Evolutionary conservation across 2,329 filamentous ascomycete genomes (phyloP), one percentile per base, ranked within the genome.

Genomic region (Diaporthe sp.): DNA sequence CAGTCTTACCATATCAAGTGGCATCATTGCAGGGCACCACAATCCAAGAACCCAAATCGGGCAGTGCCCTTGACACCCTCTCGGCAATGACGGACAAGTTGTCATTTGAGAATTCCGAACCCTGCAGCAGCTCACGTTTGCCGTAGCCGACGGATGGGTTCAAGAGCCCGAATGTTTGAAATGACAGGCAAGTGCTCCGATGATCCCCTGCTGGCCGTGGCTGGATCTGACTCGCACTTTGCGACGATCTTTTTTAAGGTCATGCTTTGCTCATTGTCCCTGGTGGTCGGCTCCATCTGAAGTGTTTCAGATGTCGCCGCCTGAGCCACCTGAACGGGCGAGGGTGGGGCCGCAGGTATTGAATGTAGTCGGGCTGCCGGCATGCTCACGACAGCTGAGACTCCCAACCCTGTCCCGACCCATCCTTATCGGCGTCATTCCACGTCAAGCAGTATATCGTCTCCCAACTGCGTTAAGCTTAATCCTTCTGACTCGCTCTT

Each of bases 281-380:
- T 61, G 57, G 38, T 38, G 28, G 35, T 9, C 13, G n/a, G 57
- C 61, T 42, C 61, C 61, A 50, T 50, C 40, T 15, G 22, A 35
- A 35, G 30, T 50, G 61, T 67, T 67, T 67, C 61, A 67, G 42
- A 67, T 35, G 28, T 42, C 61, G 52, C 61, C 61, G 61, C 61
- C 42, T 50, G 61, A 67, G 28, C 61, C 42, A 25, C 28, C 64
- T 38, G 45, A 52, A 28, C 64, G n/a, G 45, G 64, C 30, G 19
- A 50, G 30, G 12, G 61, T 67, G 61, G 61, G 45, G 30, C 61
- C 40, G 42, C 30, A 5, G 15, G 40, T n/a, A 19, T 67, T 67
- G 61, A 35, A 67, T 67, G 61, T 19, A 8, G 61, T 52, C 42
- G 30, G 45, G 22, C 13, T 25, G 61, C 52, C 61, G 42, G 61